Evolutionary conservation across 2,329 filamentous ascomycete genomes (phyloP), one percentile per base, ranked within the genome.

Genomic region (Diaporthe nobilis): DNA sequence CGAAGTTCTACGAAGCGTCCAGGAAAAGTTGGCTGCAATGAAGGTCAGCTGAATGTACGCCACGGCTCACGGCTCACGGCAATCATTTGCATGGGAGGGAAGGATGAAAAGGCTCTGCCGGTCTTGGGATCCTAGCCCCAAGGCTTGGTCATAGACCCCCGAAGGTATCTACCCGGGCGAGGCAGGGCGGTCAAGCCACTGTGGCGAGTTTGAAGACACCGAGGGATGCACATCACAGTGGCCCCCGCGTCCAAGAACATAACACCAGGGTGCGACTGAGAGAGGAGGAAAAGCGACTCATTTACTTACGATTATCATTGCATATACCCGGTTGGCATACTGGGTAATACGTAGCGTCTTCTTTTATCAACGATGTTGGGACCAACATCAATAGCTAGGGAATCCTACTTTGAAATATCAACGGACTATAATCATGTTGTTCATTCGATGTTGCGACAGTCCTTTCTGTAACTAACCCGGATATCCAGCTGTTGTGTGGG

Each of bases 1-100:
- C 0, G 90, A 90, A 15, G 83, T 94, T 8, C 79, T 93, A 72
- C 87, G 87, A 80, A 86, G 85, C 65, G 85, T 94, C 28, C 88
- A 92, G 78, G 87, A 85, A 70, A 92, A 89, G 77, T 83, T 93
- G 68, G 85, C 86, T 71, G 82, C 80, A 37, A 78, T 90, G 75
- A 85, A 84, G 75, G 80, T 87, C 51, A 73, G 58, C 31, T 75
- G 58, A 58, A 31, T 42, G 34, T 9, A 25, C n/a, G 22, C 34
- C 34, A 42, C 67, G 71, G 25, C 10, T 63, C 51, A 44, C 34
- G 44, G 34, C 55, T 63, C 51, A 44, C 34, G 44, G 34, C 55
- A 42, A 31, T 44, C 13, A 17, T 49, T 31, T 51, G 79, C 78
- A 10, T 9, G 10, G 25, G 44, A 44, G 1, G 6, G 20, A 1